Evolutionary conservation across 164 flowering plant genomes (phyloP).

Genomic region (Vitis labrusca): DNA sequence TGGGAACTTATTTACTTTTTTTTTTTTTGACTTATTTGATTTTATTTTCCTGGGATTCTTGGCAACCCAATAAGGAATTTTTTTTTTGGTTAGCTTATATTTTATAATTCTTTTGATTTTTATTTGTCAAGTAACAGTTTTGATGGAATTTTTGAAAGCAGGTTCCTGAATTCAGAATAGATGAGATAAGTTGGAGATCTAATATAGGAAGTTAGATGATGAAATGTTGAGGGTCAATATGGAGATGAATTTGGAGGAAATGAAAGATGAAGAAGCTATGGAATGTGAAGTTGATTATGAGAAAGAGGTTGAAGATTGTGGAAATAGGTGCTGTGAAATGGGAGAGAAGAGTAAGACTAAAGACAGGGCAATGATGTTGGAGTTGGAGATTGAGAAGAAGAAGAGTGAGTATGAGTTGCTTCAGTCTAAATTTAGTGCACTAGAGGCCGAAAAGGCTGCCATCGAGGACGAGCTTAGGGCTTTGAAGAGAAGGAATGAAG

Average conservation of each 20-base stretch:
- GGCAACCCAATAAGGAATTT: neutral
- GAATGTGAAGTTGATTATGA: neutral
- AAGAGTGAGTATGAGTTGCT: conserved; percentile 26
- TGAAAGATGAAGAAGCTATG: neutral
- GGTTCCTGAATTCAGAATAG: neutral
- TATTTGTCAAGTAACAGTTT: neutral
- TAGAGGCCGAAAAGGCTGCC: conserved; percentile 26
- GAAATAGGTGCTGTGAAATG: conserved; percentile 14
- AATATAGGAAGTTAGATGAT: neutral
- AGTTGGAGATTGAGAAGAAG: conserved; percentile 22
- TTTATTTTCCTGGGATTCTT: neutral
- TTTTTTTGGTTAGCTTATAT: neutral
- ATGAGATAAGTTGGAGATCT: neutral
- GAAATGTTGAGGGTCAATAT: neutral
- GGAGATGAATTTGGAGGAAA: neutral
- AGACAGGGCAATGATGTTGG: conserved; percentile 16
- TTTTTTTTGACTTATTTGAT: too few species aligned
- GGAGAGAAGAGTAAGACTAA: conserved; percentile 17
- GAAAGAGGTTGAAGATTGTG: conserved; percentile 19
- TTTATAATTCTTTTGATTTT: neutral
- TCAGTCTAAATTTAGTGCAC: conserved; percentile 19
- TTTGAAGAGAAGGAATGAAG: conserved; percentile 22
- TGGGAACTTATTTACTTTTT: neutral
- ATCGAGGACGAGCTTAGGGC: conserved; percentile 24
- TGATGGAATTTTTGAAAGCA: neutral